Base-by-base conservation (phyloP, 345 rosid genomes). In the Ceriops decandra region DNA sequence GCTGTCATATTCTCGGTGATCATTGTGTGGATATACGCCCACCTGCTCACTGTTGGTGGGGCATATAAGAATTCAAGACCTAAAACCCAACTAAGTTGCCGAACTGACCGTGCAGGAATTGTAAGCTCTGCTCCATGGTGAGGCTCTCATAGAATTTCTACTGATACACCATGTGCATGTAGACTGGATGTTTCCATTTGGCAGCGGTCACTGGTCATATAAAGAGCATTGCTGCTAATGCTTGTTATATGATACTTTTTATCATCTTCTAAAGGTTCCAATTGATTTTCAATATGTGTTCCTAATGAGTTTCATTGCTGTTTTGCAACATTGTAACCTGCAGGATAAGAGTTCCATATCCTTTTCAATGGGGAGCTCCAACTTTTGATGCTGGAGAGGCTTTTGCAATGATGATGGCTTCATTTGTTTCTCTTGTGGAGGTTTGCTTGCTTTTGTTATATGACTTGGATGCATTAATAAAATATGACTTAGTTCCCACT, bases 351-450 rank as follows among this genome's bases (percentile, higher is more conserved):
- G 87, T 91, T 47, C 97, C 98, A 52, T 93, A 91, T 77, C 98
- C 98, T 54, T 93, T 93, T 72, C 98, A 93, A 79, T 93, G 97
- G 98, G 98, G 98, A 79, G 87, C 98, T 72, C 98, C 98, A 57
- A 80, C 95, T 21, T 93, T 93, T 70, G 87, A 93, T 77, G 98
- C 98, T 1, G 98, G 98, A 75, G 98, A 93, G 83, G 78, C 95
- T 62, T 93, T 93, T 57, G 97, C 96, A 59, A 93, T 93, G 98
- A 93, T 93, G 98, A 85, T 88, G 68, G 67, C 84, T 82, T 93
- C 98, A 59, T 91, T 93, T 71, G 96, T 89, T 36, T 84, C 98
- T 22, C 91, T 93, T 62, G 91, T 89, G 52, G 98, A 93, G 98
- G 98, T 86, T 69, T 67, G 72, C 71, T 64, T 42, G n/a, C 57